These are phyloP conservation scores for Stephania cephalantha DNA, from an alignment of 164 flowering plant genomes.

Conservation along the genomic window DNA sequence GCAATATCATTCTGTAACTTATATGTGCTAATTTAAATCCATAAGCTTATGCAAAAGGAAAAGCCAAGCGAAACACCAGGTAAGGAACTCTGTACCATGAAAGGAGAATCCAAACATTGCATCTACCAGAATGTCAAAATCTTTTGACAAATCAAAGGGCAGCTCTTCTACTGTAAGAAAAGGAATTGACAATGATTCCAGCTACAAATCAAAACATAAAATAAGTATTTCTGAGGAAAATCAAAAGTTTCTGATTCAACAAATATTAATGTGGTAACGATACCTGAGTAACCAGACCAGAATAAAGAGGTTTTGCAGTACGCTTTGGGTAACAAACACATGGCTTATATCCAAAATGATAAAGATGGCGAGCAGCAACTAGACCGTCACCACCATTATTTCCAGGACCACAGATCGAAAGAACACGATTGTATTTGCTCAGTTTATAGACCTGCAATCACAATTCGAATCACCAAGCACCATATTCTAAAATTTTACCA, in stretches of 20 bases:
- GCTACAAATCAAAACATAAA: constrained; percentile 40
- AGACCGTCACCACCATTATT: constrained; percentile 98
- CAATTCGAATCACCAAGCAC: neutral
- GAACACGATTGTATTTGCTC: constrained; percentile 58
- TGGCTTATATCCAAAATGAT: constrained; percentile 92
- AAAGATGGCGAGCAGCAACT: constrained; percentile 93
- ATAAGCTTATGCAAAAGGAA: neutral
- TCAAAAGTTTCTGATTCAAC: neutral
- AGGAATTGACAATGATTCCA: constrained; percentile 77
- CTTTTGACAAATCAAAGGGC: constrained; percentile 61
- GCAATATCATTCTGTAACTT: neutral
- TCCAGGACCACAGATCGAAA: constrained; percentile 97
- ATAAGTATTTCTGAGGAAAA: constrained; percentile 17
- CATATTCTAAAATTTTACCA: neutral
- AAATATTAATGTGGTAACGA: neutral
- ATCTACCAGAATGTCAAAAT: constrained; percentile 80
- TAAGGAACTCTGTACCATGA: constrained; percentile 47
- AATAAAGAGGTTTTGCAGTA: constrained; percentile 72
- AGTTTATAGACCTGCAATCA: constrained; percentile 62
- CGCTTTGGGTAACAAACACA: constrained; percentile 82
- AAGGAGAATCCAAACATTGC: constrained; percentile 98
- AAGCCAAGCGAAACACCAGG: neutral
- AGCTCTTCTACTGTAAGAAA: constrained; percentile 78
- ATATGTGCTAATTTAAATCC: neutral
- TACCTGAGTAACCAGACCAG: constrained; percentile 90